Percentiles rank a stretch among this genome's conserved stretches.
Conservation (phyloP, 2,329 filamentous ascomycete species). For the Chlorencoelia australis region DNA sequence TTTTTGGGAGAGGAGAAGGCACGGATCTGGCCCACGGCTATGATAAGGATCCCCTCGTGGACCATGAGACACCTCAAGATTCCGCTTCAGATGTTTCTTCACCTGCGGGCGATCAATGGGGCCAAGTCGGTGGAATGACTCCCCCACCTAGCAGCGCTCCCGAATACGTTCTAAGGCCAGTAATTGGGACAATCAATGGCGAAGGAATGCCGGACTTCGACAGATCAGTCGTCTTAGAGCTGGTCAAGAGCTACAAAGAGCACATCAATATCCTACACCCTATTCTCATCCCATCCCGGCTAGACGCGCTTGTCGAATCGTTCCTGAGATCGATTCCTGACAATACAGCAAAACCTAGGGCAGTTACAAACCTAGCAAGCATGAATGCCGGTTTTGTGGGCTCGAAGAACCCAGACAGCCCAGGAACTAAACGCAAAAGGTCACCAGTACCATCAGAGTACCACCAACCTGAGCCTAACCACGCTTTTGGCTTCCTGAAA, state of each 20-base stretch:
- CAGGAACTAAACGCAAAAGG: constrained; percentile 25
- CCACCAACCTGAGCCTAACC: constrained; percentile 17
- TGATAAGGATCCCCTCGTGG: constrained; percentile 25
- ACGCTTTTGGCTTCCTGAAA: constrained; percentile 26
- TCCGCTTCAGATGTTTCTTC: constrained; percentile 40
- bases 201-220: constrained; percentile 47
- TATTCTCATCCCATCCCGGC: constrained; percentile 43
- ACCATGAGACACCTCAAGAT: constrained; percentile 36
- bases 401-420: constrained; percentile 23
- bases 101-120: constrained; percentile 45
- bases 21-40: constrained; percentile 43
- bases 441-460: constrained; percentile 18
- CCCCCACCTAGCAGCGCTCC: constrained; percentile 13
- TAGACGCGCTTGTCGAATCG: constrained; percentile 32
- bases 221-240: constrained; percentile 38
- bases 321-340: constrained; percentile 25
- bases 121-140: constrained; percentile 39
- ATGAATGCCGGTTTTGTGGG: constrained; percentile 14
- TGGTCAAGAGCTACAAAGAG: constrained; percentile 47
- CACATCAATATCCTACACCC: constrained; percentile 58
- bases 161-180: constrained; percentile 1
- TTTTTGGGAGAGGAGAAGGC: constrained; percentile 74
- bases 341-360: constrained; percentile 20
- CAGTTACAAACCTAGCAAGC: constrained; percentile 13
- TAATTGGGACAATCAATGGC: constrained; percentile 20